Conservation (phyloP, 768 basidiomycete species). For the Tricholomella constricta region DNA sequence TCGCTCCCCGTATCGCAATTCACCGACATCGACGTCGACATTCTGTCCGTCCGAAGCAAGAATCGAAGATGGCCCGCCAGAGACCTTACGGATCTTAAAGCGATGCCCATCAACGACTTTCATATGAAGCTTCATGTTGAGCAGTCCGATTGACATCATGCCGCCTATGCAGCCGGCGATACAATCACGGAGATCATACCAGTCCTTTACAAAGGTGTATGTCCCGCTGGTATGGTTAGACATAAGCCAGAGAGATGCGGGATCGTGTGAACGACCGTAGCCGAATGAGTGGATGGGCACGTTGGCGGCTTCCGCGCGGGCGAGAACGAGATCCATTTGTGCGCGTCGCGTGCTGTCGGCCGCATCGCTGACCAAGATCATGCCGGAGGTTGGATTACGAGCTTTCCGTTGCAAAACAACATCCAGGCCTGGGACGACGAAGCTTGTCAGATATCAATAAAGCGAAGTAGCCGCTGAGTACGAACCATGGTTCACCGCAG, state of each 20-base stretch:
- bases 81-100: conserved; percentile 94
- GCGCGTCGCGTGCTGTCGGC: conserved; percentile 90
- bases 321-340: conserved; percentile 98
- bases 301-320: conserved; percentile 94
- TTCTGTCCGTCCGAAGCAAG: conserved; percentile 91
- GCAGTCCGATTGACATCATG: conserved; percentile 92
- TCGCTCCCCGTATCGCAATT: conserved; percentile 93
- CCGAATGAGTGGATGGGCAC: conserved; percentile 97
- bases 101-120: conserved; percentile 87
- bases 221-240: conserved; percentile 97
- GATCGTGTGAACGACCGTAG: conserved; percentile 96
- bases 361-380: conserved; percentile 92
- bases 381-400: conserved; percentile 87
- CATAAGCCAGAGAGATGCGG: conserved; percentile 97
- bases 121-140: conserved; percentile 95
- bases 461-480: not conserved
- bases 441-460: not conserved
- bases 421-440: conserved; percentile 66
- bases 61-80: conserved; percentile 85
- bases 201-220: conserved; percentile 97
- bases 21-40: conserved; percentile 93
- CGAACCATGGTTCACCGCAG: conserved; percentile 93
- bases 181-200: conserved; percentile 93
- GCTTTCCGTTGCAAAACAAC: conserved; percentile 92
- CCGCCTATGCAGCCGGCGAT: conserved; percentile 95